Conservation (phyloP, 2,329 filamentous ascomycete species). For the Blastomyces percursus region DNA sequence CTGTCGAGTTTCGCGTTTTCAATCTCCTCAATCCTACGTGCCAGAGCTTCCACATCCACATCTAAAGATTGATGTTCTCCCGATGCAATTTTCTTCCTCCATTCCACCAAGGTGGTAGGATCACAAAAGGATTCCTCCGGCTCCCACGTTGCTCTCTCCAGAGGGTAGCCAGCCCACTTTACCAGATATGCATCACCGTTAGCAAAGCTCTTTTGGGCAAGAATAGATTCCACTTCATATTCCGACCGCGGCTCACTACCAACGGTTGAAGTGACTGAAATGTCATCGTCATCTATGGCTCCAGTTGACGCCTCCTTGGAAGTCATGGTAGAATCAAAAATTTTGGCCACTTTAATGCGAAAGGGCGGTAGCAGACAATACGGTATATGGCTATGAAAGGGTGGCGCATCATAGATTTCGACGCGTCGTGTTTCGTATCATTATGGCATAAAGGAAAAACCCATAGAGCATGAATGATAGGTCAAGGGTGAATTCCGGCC, state of each 20-base stretch:
- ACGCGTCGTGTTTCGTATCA: background rate
- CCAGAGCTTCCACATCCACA: constrained; percentile 25
- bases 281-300: constrained; percentile 35
- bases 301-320: constrained; percentile 1
- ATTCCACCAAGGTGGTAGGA: constrained; percentile 30
- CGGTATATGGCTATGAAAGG: background rate
- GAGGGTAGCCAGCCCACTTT: constrained; percentile 51
- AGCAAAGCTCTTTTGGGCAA: constrained; percentile 34
- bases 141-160: constrained; percentile 48
- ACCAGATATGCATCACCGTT: constrained; percentile 45
- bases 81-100: constrained; percentile 26
- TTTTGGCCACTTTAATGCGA: background rate
- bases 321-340: background rate
- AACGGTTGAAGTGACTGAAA: constrained; percentile 48
- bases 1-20: constrained; percentile 18
- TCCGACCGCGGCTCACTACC: constrained; percentile 36
- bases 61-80: constrained; percentile 25
- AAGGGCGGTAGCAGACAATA: background rate
- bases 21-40: constrained; percentile 18
- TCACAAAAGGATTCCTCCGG: constrained; percentile 33
- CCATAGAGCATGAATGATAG: background rate
- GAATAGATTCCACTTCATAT: constrained; percentile 46
- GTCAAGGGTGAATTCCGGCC: background rate
- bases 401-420: background rate
- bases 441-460: background rate